Conservation (phyloP, 805 yeast genomes). For the Cyberlindnera euphorbiiphila region DNA sequence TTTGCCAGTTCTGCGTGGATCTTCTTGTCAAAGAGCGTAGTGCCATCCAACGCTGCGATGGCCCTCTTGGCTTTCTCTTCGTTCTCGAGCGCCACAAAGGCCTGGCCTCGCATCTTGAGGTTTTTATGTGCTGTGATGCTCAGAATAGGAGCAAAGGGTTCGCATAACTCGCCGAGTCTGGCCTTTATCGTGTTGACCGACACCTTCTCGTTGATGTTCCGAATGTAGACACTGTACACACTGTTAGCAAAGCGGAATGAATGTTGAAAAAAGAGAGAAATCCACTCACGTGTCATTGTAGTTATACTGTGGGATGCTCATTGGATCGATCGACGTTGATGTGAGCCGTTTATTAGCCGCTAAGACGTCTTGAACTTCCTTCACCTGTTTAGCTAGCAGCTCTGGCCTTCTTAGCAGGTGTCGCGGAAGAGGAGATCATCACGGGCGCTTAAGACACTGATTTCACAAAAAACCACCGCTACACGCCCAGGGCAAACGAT, state of each 20-base stretch:
- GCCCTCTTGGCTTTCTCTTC: slow-evolving; percentile 38
- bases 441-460: too few species aligned
- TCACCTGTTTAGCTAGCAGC: too few species aligned
- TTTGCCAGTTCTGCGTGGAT: slow-evolving; percentile 26
- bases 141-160: slow-evolving; percentile 42
- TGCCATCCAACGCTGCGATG: slow-evolving; percentile 18
- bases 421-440: too few species aligned
- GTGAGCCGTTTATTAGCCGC: neutral
- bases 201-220: slow-evolving; percentile 70
- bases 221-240: slow-evolving; percentile 41
- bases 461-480: too few species aligned
- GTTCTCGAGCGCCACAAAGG: slow-evolving; percentile 58
- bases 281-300: slow-evolving; percentile 27
- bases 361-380: neutral
- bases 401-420: too few species aligned
- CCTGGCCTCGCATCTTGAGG: slow-evolving; percentile 75
- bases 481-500: too few species aligned
- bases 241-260: slow-evolving; percentile 6
- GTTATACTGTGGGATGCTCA: slow-evolving; percentile 9
- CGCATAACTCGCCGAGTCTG: slow-evolving; percentile 40
- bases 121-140: slow-evolving; percentile 56
- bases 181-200: slow-evolving; percentile 46
- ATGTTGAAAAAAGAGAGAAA: too few species aligned
- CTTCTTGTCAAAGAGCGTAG: slow-evolving; percentile 20
- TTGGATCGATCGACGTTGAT: neutral